Percentiles rank a stretch among this genome's conserved stretches.
Conservation (phyloP, 768 basidiomycete species). For the Trametes maxima region DNA sequence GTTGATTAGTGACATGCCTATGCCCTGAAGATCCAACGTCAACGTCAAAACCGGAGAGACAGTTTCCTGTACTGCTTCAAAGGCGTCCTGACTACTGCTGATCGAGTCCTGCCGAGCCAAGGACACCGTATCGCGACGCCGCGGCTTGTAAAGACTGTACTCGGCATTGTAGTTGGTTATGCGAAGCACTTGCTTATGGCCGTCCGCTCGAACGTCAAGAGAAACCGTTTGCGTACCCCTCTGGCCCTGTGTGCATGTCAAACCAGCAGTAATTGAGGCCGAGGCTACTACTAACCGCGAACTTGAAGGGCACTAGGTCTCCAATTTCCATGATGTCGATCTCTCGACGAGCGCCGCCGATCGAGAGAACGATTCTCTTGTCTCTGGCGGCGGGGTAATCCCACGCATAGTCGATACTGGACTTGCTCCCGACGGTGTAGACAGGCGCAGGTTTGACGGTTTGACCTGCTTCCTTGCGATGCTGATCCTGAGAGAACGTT, state of each 20-base stretch:
- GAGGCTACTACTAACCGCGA: conserved; percentile 52
- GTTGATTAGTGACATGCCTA: conserved; percentile 92
- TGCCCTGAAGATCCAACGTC: conserved; percentile 79
- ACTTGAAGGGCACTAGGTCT: conserved; percentile 85
- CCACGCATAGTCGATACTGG: conserved; percentile 81
- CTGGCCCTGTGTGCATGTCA: conserved; percentile 43
- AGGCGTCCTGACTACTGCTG: conserved; percentile 69
- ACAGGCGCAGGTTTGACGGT: conserved; percentile 43
- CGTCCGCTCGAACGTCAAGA: conserved; percentile 91
- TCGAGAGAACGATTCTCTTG: conserved; percentile 72
- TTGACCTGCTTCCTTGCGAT: conserved; percentile 46
- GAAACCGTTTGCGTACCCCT: conserved; percentile 71
- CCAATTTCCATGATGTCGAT: conserved; percentile 98
- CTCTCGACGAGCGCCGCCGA: conserved; percentile 61
- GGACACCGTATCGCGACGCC: conserved; percentile 49
- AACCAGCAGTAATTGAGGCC: not conserved
- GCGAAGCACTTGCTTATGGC: conserved; percentile 78
- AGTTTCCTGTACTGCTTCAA: conserved; percentile 84
- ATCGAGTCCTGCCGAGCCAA: conserved; percentile 69
- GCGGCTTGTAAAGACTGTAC: conserved; percentile 85
- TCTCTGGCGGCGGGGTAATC: conserved; percentile 84
- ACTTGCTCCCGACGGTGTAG: conserved; percentile 62
- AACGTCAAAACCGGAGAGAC: conserved; percentile 65
- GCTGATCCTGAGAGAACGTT: conserved; percentile 27
- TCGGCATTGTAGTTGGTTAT: conserved; percentile 88